A percentile compares a stretch with the other conserved stretches of the same genome.
These are phyloP conservation scores for Calycina herbarum DNA, from an alignment of 2,329 filamentous ascomycete genomes.

Conservation along the genomic window DNA sequence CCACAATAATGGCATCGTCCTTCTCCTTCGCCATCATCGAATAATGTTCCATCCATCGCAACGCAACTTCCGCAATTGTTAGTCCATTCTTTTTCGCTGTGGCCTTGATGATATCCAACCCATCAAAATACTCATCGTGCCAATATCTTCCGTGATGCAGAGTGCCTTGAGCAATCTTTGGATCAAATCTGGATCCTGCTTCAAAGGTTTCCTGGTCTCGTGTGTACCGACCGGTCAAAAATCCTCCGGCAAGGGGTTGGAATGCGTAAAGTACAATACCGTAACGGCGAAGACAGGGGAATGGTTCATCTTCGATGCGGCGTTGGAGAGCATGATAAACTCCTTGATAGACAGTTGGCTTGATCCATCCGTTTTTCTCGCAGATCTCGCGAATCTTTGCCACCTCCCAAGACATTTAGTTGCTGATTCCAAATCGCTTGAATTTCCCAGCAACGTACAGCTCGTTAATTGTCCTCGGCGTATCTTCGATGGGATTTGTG, in stretches of 20 bases:
- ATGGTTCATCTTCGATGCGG: constrained; percentile 62
- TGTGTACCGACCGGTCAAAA: constrained; percentile 50
- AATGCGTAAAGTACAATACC: constrained; percentile 61
- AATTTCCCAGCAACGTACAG: constrained; percentile 40
- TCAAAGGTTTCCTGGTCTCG: constrained; percentile 42
- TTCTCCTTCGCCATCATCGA: constrained; percentile 55
- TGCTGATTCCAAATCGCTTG: constrained; percentile 57
- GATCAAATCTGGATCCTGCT: constrained; percentile 28
- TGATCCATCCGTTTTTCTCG: constrained; percentile 37
- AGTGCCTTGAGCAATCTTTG: constrained; percentile 49
- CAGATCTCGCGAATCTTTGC: constrained; percentile 37
- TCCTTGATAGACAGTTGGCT: constrained; percentile 40
- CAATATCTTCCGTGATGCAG: constrained; percentile 60
- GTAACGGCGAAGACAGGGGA: constrained; percentile 58
- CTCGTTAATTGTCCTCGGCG: constrained; percentile 34
- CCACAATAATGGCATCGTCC: constrained; percentile 47
- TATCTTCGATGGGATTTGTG: constrained; percentile 33
- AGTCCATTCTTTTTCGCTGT: constrained; percentile 67
- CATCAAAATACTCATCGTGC: constrained; percentile 62
- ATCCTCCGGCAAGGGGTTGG: constrained; percentile 56
- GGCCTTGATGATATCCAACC: constrained; percentile 66
- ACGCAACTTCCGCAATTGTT: constrained; percentile 69
- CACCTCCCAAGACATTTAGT: constrained; percentile 50
- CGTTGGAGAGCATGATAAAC: constrained; percentile 36
- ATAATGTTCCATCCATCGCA: constrained; percentile 75